Evolutionary conservation across 139 green algal species (phyloP), one percentile per base, ranked within the genome.

Genomic region (Nannochloris sp.): DNA sequence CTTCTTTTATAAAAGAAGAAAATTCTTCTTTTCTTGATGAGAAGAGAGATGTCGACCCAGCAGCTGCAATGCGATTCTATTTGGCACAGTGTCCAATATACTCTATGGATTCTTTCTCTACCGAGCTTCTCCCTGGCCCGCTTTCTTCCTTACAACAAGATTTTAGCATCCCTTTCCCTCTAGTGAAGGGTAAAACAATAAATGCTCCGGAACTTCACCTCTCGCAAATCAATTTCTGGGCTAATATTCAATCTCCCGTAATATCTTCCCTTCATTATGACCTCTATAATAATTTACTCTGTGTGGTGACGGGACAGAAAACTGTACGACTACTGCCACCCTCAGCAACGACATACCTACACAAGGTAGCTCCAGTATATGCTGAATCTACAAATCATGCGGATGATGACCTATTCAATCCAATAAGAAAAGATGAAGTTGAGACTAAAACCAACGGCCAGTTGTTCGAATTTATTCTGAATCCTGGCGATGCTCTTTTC

Each of bases 401-500:
- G 55, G 27, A 54, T 2, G 72, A 89, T 7, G 64, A 91, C 75
- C 87, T 90, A 60, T 64, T 3, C 51, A 23, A 2, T 78, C 82
- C 19, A 73, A 88, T 58, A 42, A 68, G 10, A 23, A 64, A 0
- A 24, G 61, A 12, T 80, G 85, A 32, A 80, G 81, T 0, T 12
- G 64, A 6, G 81, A 81, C 4, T 10, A 63, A 62, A 53, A 14
- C 4, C 15, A 0, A 25, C 0, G 48, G 76, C 6, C 60, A 71
- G 2, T 82, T 76, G 45, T 3, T 38, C 3, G 83, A 94, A 34
- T 79, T 73, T 42, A 15, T 90, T 29, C 64, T 96, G 38, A 19
- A 67, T 35, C 61, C 83, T 1, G 91, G 91, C 0, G 64, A 95
- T 33, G 90, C 89, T 77, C 74, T 97, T 33, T 97, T 88, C 75